A percentile compares a stretch with the other conserved stretches of the same genome.
Conservation (phyloP, 768 basidiomycete genomes). For the Calvatia gigantea region DNA sequence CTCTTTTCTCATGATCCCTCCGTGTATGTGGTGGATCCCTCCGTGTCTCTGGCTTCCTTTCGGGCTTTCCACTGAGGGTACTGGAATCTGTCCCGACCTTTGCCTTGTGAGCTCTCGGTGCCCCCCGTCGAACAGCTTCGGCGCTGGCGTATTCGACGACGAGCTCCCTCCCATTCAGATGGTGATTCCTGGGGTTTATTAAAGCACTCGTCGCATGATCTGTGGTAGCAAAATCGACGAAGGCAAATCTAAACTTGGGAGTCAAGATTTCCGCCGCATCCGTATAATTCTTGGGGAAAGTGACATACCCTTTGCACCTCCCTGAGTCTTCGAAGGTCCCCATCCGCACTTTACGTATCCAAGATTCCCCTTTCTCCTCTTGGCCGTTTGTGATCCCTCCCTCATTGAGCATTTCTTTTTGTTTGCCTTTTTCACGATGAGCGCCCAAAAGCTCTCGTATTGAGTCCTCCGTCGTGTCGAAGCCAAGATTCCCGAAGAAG, state of each 20-base stretch:
- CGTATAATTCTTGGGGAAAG: neutral
- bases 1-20: slow-evolving; percentile 11
- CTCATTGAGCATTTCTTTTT: slow-evolving; percentile 28
- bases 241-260: slow-evolving; percentile 70
- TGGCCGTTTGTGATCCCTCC: slow-evolving; percentile 9
- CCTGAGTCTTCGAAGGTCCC: slow-evolving; percentile 97
- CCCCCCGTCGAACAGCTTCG: slow-evolving; percentile 86
- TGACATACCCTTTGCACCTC: slow-evolving; percentile 88
- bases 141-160: slow-evolving; percentile 87
- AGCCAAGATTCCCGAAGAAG: slow-evolving; percentile 92
- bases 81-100: slow-evolving; percentile 15
- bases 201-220: slow-evolving; percentile 82
- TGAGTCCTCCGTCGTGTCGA: slow-evolving; percentile 78
- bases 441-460: slow-evolving; percentile 73
- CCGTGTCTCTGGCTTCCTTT: neutral
- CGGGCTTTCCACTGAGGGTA: slow-evolving; percentile 8
- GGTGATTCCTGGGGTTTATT: slow-evolving; percentile 81
- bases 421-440: slow-evolving; percentile 41
- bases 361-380: slow-evolving; percentile 23
- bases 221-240: slow-evolving; percentile 82
- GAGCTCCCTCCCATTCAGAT: slow-evolving; percentile 78
- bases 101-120: slow-evolving; percentile 31
- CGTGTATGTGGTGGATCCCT: slow-evolving; percentile 2
- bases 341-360: slow-evolving; percentile 54
- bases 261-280: neutral